phyloP scores from a whole-genome alignment of 1,284 basidiomycete species.

The Cutaneotrichosporon cutaneum region DNA sequence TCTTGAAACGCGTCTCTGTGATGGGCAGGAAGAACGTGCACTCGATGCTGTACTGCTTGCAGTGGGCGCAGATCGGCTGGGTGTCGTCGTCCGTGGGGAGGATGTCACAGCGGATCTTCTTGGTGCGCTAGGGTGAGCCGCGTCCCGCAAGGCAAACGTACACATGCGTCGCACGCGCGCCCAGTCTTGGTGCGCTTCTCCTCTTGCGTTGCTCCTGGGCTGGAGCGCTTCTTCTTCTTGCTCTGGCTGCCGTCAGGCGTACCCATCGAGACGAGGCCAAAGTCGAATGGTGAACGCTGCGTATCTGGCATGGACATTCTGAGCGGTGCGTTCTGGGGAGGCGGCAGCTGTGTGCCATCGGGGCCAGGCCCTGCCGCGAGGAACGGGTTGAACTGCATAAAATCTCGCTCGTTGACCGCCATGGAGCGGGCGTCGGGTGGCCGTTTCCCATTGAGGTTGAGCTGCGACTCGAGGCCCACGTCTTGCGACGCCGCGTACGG shows the following conservation, averaged over 20 bases:
- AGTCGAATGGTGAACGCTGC: not conserved
- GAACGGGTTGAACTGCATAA: slow-evolving; percentile 8
- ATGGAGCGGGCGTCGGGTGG: not conserved
- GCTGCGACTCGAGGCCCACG: not conserved
- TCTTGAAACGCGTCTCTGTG: slow-evolving; percentile 96
- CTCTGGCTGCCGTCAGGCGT: not conserved
- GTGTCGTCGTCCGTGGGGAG: slow-evolving; percentile 28
- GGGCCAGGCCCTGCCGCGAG: not conserved
- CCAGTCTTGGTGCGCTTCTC: slow-evolving; percentile 52
- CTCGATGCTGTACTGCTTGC: slow-evolving; percentile 75
- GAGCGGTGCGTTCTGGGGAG: not conserved
- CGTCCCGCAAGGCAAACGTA: slow-evolving; percentile 27
- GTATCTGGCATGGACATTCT: not conserved
- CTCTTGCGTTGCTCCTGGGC: slow-evolving; percentile 16
- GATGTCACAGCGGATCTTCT: slow-evolving; percentile 72
- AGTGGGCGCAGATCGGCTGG: slow-evolving; percentile 49
- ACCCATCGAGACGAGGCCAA: not conserved
- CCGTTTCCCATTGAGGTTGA: not conserved
- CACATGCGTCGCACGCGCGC: slow-evolving; percentile 52
- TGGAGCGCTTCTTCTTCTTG: slow-evolving; percentile 35
- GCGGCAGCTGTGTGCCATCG: not conserved
- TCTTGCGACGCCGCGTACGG: not conserved
- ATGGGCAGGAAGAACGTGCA: slow-evolving; percentile 98
- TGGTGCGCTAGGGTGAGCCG: slow-evolving; percentile 59
- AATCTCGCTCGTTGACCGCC: not conserved